These are phyloP conservation scores for Solanum piurae DNA, from an alignment of 257 asterid genomes.

Conservation along the genomic window DNA sequence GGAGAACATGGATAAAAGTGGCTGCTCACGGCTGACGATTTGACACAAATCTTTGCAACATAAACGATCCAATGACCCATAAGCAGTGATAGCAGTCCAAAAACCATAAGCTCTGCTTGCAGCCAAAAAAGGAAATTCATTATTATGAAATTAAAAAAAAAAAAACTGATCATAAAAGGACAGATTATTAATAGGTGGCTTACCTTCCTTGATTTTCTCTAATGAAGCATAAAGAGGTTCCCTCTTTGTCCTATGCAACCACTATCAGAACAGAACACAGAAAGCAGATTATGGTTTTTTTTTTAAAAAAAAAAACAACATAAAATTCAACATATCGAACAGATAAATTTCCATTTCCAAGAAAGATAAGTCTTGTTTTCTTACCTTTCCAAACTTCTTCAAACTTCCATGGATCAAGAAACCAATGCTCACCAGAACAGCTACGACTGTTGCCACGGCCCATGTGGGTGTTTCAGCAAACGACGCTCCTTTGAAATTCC, in stretches of 20 bases:
- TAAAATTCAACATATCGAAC: not conserved
- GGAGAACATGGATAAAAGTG: constrained; percentile 77
- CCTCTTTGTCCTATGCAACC: constrained; percentile 77
- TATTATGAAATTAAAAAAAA: too few species aligned
- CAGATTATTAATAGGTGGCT: not conserved
- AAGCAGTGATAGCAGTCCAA: constrained; percentile 80
- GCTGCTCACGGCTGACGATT: constrained; percentile 66
- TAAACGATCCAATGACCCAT: constrained; percentile 89
- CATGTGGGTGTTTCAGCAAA: constrained; percentile 36
- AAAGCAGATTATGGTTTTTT: not conserved
- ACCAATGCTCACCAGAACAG: constrained; percentile 23
- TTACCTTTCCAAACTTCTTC: constrained; percentile 23
- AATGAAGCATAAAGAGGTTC: constrained; percentile 71
- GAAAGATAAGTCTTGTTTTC: not conserved
- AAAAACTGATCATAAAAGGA: not conserved
- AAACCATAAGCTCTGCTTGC: constrained; percentile 74
- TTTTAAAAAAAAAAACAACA: too few species aligned
- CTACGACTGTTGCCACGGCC: constrained; percentile 33
- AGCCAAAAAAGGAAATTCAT: not conserved
- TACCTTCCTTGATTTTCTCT: constrained; percentile 90
- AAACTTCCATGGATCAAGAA: constrained; percentile 24
- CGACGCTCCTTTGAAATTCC: constrained; percentile 18
- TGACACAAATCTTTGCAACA: constrained; percentile 75
- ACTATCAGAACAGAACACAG: constrained; percentile 29
- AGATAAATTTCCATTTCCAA: not conserved